These are phyloP conservation scores for Fraxinus xanthoxyloides DNA, from an alignment of 305 asterid genomes.

Conservation along the genomic window DNA sequence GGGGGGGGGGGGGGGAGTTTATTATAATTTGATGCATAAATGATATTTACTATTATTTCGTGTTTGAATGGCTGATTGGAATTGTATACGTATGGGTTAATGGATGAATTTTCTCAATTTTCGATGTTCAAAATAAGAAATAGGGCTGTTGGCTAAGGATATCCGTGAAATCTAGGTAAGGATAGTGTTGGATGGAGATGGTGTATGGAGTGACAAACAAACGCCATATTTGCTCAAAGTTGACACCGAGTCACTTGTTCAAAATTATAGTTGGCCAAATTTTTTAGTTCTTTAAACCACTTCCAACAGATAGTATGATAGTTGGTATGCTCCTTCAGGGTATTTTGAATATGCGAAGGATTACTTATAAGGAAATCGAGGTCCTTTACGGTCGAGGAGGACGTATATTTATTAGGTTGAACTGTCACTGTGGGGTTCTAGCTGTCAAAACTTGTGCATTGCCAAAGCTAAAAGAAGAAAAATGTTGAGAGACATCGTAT, in stretches of 20 bases:
- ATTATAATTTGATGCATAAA: constrained; percentile 4
- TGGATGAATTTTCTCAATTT: background rate
- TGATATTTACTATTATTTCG: background rate
- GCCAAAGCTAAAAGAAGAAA: background rate
- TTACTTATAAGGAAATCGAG: background rate
- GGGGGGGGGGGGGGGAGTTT: background rate
- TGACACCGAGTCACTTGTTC: too few species aligned
- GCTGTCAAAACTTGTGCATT: background rate
- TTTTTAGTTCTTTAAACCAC: too few species aligned
- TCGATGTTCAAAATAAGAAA: background rate
- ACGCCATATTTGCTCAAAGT: too few species aligned
- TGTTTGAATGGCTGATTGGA: constrained; percentile 15
- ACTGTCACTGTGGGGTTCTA: background rate
- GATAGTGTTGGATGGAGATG: background rate
- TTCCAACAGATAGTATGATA: background rate
- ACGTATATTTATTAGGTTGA: background rate
- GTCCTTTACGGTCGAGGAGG: background rate
- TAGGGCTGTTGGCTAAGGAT: background rate
- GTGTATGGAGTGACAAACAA: too few species aligned
- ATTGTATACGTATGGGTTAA: background rate
- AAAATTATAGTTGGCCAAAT: too few species aligned
- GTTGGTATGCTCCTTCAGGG: background rate
- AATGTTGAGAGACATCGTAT: background rate
- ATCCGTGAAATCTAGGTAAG: constrained; percentile 10
- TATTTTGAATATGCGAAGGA: background rate